Evolutionary conservation across 2,329 filamentous ascomycete species (phyloP).

Genomic region (Elsinoe perseae): DNA sequence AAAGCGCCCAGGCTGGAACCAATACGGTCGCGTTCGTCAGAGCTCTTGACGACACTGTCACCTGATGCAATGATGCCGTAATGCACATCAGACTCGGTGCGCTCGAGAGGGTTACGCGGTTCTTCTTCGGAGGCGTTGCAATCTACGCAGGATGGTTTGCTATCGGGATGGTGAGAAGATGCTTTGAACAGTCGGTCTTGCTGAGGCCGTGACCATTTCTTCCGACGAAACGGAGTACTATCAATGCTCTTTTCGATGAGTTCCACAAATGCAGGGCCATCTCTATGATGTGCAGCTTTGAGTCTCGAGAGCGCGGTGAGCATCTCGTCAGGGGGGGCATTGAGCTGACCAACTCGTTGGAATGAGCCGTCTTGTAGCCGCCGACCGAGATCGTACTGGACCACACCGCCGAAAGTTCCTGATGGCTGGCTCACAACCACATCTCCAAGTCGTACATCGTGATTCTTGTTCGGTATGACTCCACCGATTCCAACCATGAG

Average conservation of each 20-base stretch:
- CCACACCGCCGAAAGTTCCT: slow-evolving; percentile 21
- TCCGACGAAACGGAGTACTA: neutral
- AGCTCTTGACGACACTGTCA: slow-evolving; percentile 23
- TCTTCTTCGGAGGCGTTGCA: neutral
- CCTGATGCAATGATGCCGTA: slow-evolving; percentile 36
- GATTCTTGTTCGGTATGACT: slow-evolving; percentile 18
- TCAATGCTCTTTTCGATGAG: neutral
- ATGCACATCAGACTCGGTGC: slow-evolving; percentile 24
- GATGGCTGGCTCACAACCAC: slow-evolving; percentile 24
- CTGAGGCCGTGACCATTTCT: neutral
- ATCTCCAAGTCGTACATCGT: slow-evolving; percentile 24
- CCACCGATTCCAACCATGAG: slow-evolving; percentile 24
- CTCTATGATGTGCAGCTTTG: neutral
- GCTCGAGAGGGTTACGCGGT: neutral
- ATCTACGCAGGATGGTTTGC: neutral
- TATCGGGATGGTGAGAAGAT: neutral
- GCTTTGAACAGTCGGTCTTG: neutral
- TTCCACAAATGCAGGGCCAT: neutral
- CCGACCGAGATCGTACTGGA: slow-evolving; percentile 25
- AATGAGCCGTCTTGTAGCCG: slow-evolving; percentile 8
- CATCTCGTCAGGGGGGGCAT: slow-evolving; percentile 22
- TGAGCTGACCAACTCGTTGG: slow-evolving; percentile 17
- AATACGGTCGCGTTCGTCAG: neutral
- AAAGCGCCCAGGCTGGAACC: slow-evolving; percentile 12
- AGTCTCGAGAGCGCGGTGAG: slow-evolving; percentile 19